Base-by-base conservation (phyloP, 768 basidiomycete species). In the Trametes elegans region DNA sequence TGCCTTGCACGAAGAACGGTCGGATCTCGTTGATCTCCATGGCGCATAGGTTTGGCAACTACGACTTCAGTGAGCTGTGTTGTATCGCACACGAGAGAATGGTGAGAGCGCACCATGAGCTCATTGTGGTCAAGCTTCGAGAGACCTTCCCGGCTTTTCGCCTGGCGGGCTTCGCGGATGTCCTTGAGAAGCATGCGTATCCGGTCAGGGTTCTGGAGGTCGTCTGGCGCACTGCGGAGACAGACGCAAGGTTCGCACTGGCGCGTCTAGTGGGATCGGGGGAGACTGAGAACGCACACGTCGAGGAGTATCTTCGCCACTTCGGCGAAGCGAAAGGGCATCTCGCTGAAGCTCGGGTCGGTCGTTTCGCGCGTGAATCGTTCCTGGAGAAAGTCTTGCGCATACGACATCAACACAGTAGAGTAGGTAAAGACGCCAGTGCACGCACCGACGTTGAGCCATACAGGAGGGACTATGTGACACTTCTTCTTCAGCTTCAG, bases 1-100 rank as follows among this genome's bases (percentile, higher is more conserved):
- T 93, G 0, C 91, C 82, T 59, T 84, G 84, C 29, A 88, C 76
- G 64, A 95, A 94, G 74, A 91, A 90, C 2, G 93, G 91, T 32
- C 92, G 80, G 62, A 96, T 88, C 68, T 96, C 94, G 73, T 93
- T 93, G 71, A 97, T 90, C 70, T 97, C 93, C 86, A 95, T 87
- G 1, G 90, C 83, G 57, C 84, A 88, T 18, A 96, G 73, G 60
- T 93, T 90, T 4, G 90, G 84, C 56, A 97, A 76, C 93, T 95
- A 28, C 8, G 24, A 16, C 26, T 18, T 36, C 35, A 44, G 46
- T 13, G 11, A 8, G 14, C n/a, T n/a, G n/a, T n/a, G n/a, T n/a
- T n/a, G n/a, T n/a, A n/a, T n/a, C n/a, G n/a, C 7, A n/a, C 27
- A 16, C n/a, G 27, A 7, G 27, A 11, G 54, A 27, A 41, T 32